Base-by-base conservation (phyloP, 495 filamentous ascomycete species). In the Echria macrotheca region DNA sequence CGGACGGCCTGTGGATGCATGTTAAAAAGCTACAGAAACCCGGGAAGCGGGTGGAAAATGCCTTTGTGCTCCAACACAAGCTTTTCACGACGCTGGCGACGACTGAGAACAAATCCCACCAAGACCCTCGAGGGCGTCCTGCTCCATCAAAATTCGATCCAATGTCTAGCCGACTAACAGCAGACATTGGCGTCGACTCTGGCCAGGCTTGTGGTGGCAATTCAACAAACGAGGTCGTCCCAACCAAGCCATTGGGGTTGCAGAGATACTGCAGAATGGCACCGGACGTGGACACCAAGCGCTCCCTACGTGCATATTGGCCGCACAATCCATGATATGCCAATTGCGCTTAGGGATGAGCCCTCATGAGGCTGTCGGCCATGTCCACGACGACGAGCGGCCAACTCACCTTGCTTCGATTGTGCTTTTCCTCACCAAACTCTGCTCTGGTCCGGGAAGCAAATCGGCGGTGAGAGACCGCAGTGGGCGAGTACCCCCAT, bases 381-480 rank as follows among this genome's bases (percentile, higher is more conserved):
- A 31, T 6, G 6, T 31, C 28, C 7, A 12, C 12, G 28, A 31
- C 28, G 28, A n/a, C n/a, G n/a, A n/a, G 28, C 28, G 28, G 28
- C 6, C 28, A 31, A 31, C 12, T 31, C 28, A 31, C 28, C 28
- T 31, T 31, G 28, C 28, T 31, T 6, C n/a, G n/a, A n/a, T n/a
- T 31, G 28, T 31, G 28, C 28, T 12, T n/a, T n/a, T n/a, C 28
- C 28, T 31, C 28, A 31, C 28, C 28, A 31, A n/a, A n/a, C n/a
- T n/a, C n/a, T n/a, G n/a, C n/a, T n/a, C n/a, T 10, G 28, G 32
- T 24, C 19, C 6, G 12, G 31, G 44, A 18, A 15, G 35, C 7
- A 3, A 46, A 36, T 4, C 56, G 39, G 56, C 56, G 56, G 56
- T 58, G 56, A 37, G 47, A 24, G 9, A n/a, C 25, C 15, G 18